Base-by-base conservation (phyloP, 352 stramenopile species). In the Globisporangium apiculatum region DNA sequence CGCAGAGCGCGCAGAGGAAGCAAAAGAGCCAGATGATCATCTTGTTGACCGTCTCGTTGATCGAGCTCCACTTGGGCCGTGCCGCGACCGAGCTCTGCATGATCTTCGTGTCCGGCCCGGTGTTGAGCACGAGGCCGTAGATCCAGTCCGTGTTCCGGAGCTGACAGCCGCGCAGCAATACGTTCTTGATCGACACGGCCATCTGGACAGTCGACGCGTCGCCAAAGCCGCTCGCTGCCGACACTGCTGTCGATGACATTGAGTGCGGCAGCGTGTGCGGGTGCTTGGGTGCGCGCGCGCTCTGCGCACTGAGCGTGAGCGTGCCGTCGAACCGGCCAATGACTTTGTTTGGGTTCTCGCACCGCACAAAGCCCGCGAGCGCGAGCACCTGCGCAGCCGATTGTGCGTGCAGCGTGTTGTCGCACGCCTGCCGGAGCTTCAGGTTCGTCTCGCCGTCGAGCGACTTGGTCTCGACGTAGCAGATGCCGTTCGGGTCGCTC, bases 381-480 rank as follows among this genome's bases (percentile, higher is more conserved):
- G 65, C 64, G 3, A 67, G 48, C 15, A 87, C 66, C 57, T 76
- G 64, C 9, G 64, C 65, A 9, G 66, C 46, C 1, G 65, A 76
- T 7, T 71, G 66, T 48, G 71, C 67, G 37, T 75, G 65, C 37
- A 87, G 67, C 38, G 81, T 90, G 42, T 65, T 63, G 35, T 93
- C 70, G 17, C 75, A 79, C 4, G 82, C 81, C 42, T 94, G 69
- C 2, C 89, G 77, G 12, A 92, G 61, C 66, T 97, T 97, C n/a
- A 97, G 68, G 57, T 97, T 97, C 4, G 87, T 97, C 63, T 97
- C 91, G 3, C 91, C 91, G 62, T 97, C 91, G 2, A 97, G 68
- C 52, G 75, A 92, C 51, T 94, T 94, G 55, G 91, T 97, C 66
- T 97, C 86, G 6, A 96, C 85, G 61, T 94, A 96, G 68, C 83